These are phyloP conservation scores for Castanea mollissima DNA, from an alignment of 306 rosid species.

Conservation along the genomic window DNA sequence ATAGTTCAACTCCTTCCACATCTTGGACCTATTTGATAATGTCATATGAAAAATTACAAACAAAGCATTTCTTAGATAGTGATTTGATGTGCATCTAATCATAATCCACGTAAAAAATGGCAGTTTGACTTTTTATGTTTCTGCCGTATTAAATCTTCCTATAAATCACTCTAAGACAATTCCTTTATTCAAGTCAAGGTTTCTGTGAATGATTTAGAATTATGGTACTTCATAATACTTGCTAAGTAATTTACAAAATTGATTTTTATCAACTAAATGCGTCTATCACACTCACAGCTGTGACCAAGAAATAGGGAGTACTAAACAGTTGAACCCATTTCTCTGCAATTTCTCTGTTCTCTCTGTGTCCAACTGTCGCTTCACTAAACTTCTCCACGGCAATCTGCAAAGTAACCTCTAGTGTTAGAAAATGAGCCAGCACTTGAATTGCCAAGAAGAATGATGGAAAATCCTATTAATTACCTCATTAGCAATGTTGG, in stretches of 20 bases:
- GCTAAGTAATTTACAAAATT: background rate
- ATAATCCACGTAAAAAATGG: background rate
- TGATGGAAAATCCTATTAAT: background rate
- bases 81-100: background rate
- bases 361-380: constrained; percentile 90
- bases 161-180: background rate
- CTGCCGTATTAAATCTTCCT: background rate
- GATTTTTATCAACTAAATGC: background rate
- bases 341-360: constrained; percentile 61
- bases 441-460: background rate
- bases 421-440: constrained; percentile 6
- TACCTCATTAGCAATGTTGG: constrained; percentile 92
- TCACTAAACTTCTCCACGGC: constrained; percentile 93
- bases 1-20: constrained; percentile 90
- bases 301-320: constrained; percentile 75
- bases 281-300: constrained; percentile 60
- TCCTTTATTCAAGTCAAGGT: background rate
- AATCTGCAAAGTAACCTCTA: constrained; percentile 42
- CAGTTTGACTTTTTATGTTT: background rate
- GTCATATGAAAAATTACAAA: constrained; percentile 17
- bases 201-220: no score
- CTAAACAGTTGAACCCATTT: constrained; percentile 90
- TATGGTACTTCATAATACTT: no score
- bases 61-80: constrained; percentile 5
- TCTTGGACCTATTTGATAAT: constrained; percentile 63